These are phyloP conservation scores for Mangifera indica DNA, from an alignment of 345 rosid genomes.

Conservation along the genomic window DNA sequence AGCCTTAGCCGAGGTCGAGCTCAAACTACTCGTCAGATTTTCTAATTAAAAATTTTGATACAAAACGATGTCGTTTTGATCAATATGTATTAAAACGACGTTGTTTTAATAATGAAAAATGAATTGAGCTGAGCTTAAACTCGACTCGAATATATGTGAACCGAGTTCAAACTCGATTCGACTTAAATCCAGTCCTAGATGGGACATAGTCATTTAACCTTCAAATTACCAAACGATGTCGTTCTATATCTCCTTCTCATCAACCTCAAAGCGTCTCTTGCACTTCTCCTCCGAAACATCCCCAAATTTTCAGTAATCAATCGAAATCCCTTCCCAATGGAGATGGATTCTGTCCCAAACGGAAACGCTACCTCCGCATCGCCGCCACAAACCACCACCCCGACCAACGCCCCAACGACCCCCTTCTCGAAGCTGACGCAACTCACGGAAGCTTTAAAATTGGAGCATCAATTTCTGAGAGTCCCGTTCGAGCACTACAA, in stretches of 20 bases:
- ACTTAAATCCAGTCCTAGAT: too few relatives aligned
- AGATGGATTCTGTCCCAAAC: constrained; percentile 46
- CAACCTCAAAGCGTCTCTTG: neutral
- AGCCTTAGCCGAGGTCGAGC: too few relatives aligned
- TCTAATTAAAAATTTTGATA: too few relatives aligned
- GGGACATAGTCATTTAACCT: too few relatives aligned
- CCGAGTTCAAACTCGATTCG: too few relatives aligned
- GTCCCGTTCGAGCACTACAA: constrained; percentile 97
- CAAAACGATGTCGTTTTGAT: too few relatives aligned
- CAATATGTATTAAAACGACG: too few relatives aligned
- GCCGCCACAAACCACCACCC: constrained; percentile 21
- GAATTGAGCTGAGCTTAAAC: too few relatives aligned
- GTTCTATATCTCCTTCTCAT: neutral
- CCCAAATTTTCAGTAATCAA: neutral
- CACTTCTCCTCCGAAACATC: neutral
- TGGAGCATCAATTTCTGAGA: constrained; percentile 89
- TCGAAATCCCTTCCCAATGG: constrained; percentile 33
- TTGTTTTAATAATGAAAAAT: too few relatives aligned
- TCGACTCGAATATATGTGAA: too few relatives aligned
- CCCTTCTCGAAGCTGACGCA: constrained; percentile 56
- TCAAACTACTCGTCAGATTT: too few relatives aligned
- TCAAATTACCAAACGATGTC: too few relatives aligned
- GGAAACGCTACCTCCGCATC: constrained; percentile 29
- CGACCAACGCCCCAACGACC: constrained; percentile 25
- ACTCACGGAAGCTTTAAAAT: constrained; percentile 75